These are phyloP conservation scores for Rutstroemia sp. DNA, from an alignment of 2,329 filamentous ascomycete species.

Conservation along the genomic window DNA sequence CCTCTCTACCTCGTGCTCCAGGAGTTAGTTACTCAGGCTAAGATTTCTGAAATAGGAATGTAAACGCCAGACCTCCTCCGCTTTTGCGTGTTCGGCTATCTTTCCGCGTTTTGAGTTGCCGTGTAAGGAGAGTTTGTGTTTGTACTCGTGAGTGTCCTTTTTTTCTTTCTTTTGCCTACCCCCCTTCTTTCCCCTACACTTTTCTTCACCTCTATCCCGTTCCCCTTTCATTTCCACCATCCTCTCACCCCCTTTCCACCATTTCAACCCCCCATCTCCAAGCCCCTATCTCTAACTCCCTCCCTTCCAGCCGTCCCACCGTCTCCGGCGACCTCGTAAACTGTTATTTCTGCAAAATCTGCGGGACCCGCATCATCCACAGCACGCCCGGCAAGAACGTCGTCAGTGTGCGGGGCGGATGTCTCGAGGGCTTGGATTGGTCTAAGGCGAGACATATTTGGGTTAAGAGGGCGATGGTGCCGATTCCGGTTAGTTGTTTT, in stretches of 20 bases:
- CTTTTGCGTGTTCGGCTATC: slow-evolving; percentile 5
- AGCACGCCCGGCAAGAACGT: slow-evolving; percentile 51
- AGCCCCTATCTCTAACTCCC: too few relatives aligned
- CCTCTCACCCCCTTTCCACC: too few relatives aligned
- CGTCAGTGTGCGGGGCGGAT: slow-evolving; percentile 60
- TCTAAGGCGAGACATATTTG: slow-evolving; percentile 51
- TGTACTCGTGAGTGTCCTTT: neutral
- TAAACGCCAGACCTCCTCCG: slow-evolving; percentile 2
- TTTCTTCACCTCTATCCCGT: neutral
- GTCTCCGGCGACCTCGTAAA: slow-evolving; percentile 48
- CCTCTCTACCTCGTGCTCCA: too few relatives aligned
- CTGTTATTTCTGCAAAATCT: slow-evolving; percentile 60
- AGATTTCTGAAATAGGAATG: neutral
- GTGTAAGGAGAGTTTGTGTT: neutral
- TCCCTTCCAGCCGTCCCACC: slow-evolving; percentile 46
- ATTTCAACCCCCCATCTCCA: too few relatives aligned
- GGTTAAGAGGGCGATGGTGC: slow-evolving; percentile 41
- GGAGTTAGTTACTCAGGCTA: neutral
- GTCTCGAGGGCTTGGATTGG: slow-evolving; percentile 57
- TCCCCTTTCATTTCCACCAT: too few relatives aligned
- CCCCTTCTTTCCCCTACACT: neutral
- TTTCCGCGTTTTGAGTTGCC: slow-evolving; percentile 1
- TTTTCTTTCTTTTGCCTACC: neutral
- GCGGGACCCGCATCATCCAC: slow-evolving; percentile 60
- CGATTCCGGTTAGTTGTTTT: slow-evolving; percentile 42